Percentiles rank a stretch among this genome's conserved stretches.
Conservation (phyloP, 2,329 filamentous ascomycete genomes). For the Zymoseptoria ardabiliae region DNA sequence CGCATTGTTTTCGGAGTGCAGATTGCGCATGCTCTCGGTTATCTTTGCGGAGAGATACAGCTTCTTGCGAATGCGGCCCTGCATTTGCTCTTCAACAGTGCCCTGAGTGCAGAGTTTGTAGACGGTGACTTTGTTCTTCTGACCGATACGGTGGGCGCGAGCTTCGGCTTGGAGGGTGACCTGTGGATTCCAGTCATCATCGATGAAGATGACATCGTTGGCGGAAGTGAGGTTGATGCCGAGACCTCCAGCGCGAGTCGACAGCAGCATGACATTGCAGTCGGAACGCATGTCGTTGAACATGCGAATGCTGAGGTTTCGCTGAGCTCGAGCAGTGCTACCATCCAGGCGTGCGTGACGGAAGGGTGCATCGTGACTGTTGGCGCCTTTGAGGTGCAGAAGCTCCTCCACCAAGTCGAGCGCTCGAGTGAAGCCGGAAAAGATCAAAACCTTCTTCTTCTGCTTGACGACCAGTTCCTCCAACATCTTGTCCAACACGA, state of each 20-base stretch:
- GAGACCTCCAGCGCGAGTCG: constrained; percentile 49
- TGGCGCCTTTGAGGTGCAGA: constrained; percentile 38
- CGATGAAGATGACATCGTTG: constrained; percentile 50
- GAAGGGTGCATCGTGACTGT: constrained; percentile 32
- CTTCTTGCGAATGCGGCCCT: constrained; percentile 53
- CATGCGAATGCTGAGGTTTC: constrained; percentile 47
- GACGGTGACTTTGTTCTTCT: constrained; percentile 47
- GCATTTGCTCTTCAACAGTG: constrained; percentile 54
- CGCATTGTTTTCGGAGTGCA: constrained; percentile 35
- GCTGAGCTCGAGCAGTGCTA: constrained; percentile 39
- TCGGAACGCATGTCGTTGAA: constrained; percentile 43
- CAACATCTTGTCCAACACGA: constrained; percentile 47
- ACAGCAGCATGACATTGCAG: constrained; percentile 50
- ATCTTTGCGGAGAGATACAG: constrained; percentile 55
- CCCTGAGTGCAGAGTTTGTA: constrained; percentile 52
- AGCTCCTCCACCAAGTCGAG: constrained; percentile 48
- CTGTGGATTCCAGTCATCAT: constrained; percentile 51
- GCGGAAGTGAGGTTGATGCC: constrained; percentile 50
- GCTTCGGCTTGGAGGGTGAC: constrained; percentile 49
- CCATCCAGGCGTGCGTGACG: constrained; percentile 47
- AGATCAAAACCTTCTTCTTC: constrained; percentile 50
- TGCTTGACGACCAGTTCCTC: constrained; percentile 43
- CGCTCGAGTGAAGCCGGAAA: constrained; percentile 47
- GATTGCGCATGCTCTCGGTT: constrained; percentile 51
- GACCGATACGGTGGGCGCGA: constrained; percentile 48